Evolutionary conservation across 495 filamentous ascomycete genomes (phyloP), one percentile per base, ranked within the genome.

Genomic region (Jackrogersella minutella): DNA sequence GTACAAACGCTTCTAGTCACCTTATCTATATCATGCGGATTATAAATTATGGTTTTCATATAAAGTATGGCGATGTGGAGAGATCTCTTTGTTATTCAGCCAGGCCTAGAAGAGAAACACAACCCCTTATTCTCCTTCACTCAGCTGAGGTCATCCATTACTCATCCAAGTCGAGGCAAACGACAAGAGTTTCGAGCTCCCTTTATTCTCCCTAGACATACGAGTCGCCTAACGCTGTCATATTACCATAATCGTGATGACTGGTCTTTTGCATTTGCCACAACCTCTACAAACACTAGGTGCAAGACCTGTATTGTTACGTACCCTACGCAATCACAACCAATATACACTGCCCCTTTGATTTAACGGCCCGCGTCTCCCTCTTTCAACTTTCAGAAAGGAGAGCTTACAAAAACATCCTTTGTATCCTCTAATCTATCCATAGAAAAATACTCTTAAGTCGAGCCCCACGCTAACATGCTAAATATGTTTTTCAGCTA

Each of bases 351-450:
- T 3, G 10, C 16, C 21, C 30, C 66, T 69, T 69, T 69, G 55
- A 64, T 41, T 24, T 11, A 30, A 10, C 36, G 21, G 21, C 30
- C 33, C 50, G 44, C 44, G 47, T 37, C 28, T 22, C 28, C 28
- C 24, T 36, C 55, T 41, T 57, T 64, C 19, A 47, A 33, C 11
- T 21, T 5, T 3, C n/a, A 40, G 26, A 61, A 64, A 64, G 55
- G 24, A 43, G 5, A 24, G 5, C 16, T 26, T 4, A 55, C 36
- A 58, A 41, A 69, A 52, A 53, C 19, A 7, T n/a, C n/a, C 61
- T 69, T 64, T 69, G 61, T 64, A 2, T 4, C 21, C 26, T 37
- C 41, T 56, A 8, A 60, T 47, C 66, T 69, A 69, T 69, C 61
- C 56, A 64, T 64, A 64, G 57, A 51, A 64, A 21, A 49, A 14